phyloP scores from a whole-genome alignment of 257 asterid genomes.

The Cordia subcordata region DNA sequence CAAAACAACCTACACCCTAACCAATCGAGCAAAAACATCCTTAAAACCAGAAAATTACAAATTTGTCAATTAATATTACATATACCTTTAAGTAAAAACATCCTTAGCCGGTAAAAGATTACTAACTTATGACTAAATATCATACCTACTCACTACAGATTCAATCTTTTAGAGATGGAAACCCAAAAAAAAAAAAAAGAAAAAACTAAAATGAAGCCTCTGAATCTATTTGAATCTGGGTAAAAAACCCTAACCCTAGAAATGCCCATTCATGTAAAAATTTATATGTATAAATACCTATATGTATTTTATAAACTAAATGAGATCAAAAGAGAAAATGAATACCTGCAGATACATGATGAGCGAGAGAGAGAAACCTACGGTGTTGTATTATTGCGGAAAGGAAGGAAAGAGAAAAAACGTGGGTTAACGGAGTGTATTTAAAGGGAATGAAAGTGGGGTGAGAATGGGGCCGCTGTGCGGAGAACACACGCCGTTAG shows the following conservation, averaged over 20 bases:
- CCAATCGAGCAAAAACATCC: conserved; percentile 7
- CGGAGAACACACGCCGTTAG: conserved; percentile 26
- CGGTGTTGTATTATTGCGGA: background rate
- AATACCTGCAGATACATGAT: conserved; percentile 1
- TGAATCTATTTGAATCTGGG: background rate
- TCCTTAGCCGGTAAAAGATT: background rate
- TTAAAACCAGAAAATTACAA: background rate
- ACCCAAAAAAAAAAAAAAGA: background rate
- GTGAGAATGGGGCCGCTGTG: conserved; percentile 15
- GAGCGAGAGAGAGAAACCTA: background rate
- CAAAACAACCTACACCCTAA: conserved; percentile 4
- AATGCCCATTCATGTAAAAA: background rate
- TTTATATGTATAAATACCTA: background rate
- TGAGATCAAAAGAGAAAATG: background rate
- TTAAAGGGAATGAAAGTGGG: conserved; percentile 14
- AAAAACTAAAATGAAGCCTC: background rate
- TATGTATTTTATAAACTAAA: background rate
- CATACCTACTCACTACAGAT: conserved; percentile 12
- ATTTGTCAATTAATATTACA: background rate
- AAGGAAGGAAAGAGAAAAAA: background rate
- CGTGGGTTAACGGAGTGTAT: background rate
- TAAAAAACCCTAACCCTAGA: background rate
- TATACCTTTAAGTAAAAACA: conserved; percentile 6
- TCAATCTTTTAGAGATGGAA: conserved; percentile 8
- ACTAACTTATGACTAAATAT: conserved; percentile 6